Evolutionary conservation across 805 yeast genomes (phyloP), one percentile per base, ranked within the genome.

Genomic region (Candida nonsorbophila): DNA sequence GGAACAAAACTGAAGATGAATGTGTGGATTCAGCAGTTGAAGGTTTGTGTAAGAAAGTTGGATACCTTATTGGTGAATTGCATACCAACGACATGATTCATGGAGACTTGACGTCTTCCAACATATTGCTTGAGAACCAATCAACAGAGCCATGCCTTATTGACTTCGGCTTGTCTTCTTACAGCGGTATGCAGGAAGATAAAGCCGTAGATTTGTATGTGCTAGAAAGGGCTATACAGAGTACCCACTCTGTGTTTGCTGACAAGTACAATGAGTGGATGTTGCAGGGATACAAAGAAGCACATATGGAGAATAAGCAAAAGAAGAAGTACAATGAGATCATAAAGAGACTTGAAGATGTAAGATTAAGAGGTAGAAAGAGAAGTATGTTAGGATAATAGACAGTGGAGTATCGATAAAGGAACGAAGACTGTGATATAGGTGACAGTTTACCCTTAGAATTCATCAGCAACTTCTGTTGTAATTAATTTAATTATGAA

Each of bases 161-260:
- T 31, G 98, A 92, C 50, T 92, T 92, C 58, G 98, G 98, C 0
- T 65, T 92, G 12, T 83, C 94, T 2, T 76, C 87, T 8, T 77
- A 77, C 33, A 77, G 94, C 0, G 68, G 70, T 1, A 51, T 86
- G 37, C 72, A 83, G 0, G 98, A 92, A 45, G 97, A 90, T 47
- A 87, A 85, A 54, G 97, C 97, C 3, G 98, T 92, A n/a, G 98
- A 92, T 53, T 55, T 92, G 35, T 92, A 92, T 45, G 97, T 92
- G 7, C 58, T 92, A 36, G 98, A 92, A 55, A 66, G 97, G 45
- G 97, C 98, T 0, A 71, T 92, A 12, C 59, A 76, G 17, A 84
- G 95, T 41, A 92, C 98, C 1, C 98, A 92, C 55, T 90, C 97
- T 0, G 67, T 69, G 5, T 73, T 72, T 45, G 68, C 95, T 2